phyloP scores from a whole-genome alignment of 116 monocot genomes.

The Cymodocea nodosa region DNA sequence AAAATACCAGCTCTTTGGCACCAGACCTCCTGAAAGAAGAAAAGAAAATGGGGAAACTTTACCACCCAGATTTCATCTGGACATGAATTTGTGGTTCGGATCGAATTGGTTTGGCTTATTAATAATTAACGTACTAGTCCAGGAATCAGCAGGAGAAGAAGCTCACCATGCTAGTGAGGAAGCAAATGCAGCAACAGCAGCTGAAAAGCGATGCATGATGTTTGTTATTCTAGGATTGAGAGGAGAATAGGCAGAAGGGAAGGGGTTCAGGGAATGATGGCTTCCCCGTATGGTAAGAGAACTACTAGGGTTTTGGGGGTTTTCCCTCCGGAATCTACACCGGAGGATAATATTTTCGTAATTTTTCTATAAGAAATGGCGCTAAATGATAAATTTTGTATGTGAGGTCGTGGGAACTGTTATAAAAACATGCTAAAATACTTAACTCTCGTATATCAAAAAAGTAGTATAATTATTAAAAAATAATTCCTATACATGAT shows the following conservation, averaged over 20 bases:
- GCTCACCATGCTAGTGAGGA: slow-evolving; percentile 19
- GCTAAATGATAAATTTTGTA: too few relatives aligned
- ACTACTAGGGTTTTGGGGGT: slow-evolving; percentile 1
- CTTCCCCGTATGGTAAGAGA: neutral
- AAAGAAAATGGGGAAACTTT: neutral
- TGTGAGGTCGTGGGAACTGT: too few relatives aligned
- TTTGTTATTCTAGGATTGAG: neutral
- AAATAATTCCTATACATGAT: too few relatives aligned
- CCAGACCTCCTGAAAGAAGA: slow-evolving; percentile 2
- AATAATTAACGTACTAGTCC: neutral
- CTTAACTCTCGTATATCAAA: too few relatives aligned
- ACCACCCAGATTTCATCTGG: neutral
- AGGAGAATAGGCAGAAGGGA: too few relatives aligned
- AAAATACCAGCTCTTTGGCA: slow-evolving; percentile 8
- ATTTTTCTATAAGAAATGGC: too few relatives aligned
- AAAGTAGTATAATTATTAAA: too few relatives aligned
- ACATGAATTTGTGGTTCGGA: neutral
- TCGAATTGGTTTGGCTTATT: neutral
- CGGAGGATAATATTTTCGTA: too few relatives aligned
- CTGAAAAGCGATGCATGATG: neutral
- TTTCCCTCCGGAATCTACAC: neutral
- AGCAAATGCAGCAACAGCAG: slow-evolving; percentile 12
- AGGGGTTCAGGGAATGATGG: neutral
- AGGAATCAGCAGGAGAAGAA: too few relatives aligned
- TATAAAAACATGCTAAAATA: too few relatives aligned